Evolutionary conservation across 305 asterid genomes (phyloP), one percentile per base, ranked within the genome.

Genomic region (Rubia occidens): DNA sequence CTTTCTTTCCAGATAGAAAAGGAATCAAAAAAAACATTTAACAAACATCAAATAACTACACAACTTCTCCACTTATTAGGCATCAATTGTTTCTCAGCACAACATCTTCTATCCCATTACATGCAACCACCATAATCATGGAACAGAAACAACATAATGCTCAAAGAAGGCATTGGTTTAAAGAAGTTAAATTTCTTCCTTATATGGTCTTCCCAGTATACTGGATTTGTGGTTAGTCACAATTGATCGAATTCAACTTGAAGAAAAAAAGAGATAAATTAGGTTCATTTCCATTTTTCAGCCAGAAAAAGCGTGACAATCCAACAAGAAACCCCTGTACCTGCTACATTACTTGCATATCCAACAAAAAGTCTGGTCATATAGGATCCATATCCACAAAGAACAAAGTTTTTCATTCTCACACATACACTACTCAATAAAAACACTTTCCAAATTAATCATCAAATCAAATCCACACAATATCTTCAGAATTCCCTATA

Each of bases 1-100:
- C 56, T 47, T 11, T 60, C 69, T 60, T 9, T 24, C 0, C 32
- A 53, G 26, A 17, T 8, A 29, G 71, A 32, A 65, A 56, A 51
- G 55, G 17, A 55, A 68, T 32, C 60, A 56, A 66, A 63, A 40
- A 17, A 21, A 62, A n/a, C 49, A 37, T 39, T 59, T 51, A 71
- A 43, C 11, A 73, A 58, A 10, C 26, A 67, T 71, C 35, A 72
- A 49, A 68, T 71, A 67, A 55, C 58, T 71, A 32, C 14, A 40
- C 40, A 32, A 14, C 18, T 45, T 11, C 39, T 67, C 37, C 26
- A 24, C 20, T 58, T 11, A 32, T 15, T 6, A 45, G 24, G 11
- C 20, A 60, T 56, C 59, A 40, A 32, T 26, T 42, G 8, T 26
- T 42, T 29, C 67, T 37, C 15, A 26, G 32, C 5, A 40, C 54